A percentile compares a stretch with the other conserved stretches of the same genome.
These are phyloP conservation scores for Trametes sp. DNA, from an alignment of 1,284 basidiomycete genomes.

Conservation along the genomic window DNA sequence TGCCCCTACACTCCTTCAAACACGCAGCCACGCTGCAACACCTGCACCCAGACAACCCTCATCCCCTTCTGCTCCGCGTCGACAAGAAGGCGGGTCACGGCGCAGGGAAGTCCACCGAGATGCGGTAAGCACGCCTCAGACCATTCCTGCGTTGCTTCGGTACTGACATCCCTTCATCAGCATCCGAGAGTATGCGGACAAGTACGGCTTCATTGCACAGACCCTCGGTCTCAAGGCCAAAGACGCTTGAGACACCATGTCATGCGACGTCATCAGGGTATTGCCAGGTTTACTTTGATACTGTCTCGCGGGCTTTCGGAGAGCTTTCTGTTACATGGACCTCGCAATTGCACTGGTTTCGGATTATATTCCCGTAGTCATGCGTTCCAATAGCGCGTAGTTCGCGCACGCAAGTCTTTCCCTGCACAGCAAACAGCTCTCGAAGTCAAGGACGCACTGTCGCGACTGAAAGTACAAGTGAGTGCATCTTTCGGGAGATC, in stretches of 20 bases:
- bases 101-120: conserved; percentile 79
- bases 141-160: not conserved
- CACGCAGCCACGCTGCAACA: conserved; percentile 78
- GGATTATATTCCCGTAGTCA: not conserved
- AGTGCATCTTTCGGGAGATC: too few relatives aligned
- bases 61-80: conserved; percentile 78
- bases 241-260: not conserved
- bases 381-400: not conserved
- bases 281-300: not conserved
- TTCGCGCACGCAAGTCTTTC: too few relatives aligned
- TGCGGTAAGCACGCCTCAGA: conserved; percentile 54
- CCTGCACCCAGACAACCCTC: conserved; percentile 62
- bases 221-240: conserved; percentile 55
- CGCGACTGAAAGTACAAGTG: too few relatives aligned
- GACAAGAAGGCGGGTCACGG: conserved; percentile 86
- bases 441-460: too few relatives aligned
- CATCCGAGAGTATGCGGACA: conserved; percentile 78
- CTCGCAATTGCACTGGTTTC: conserved; percentile 1
- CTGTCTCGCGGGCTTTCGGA: not conserved
- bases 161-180: conserved; percentile 45
- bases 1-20: conserved; percentile 86
- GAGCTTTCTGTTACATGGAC: conserved; percentile 2
- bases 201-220: conserved; percentile 79
- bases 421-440: too few relatives aligned
- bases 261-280: too few relatives aligned